Conservation (phyloP, 2,329 filamentous ascomycete species). For the Fusarium coffeatum region DNA sequence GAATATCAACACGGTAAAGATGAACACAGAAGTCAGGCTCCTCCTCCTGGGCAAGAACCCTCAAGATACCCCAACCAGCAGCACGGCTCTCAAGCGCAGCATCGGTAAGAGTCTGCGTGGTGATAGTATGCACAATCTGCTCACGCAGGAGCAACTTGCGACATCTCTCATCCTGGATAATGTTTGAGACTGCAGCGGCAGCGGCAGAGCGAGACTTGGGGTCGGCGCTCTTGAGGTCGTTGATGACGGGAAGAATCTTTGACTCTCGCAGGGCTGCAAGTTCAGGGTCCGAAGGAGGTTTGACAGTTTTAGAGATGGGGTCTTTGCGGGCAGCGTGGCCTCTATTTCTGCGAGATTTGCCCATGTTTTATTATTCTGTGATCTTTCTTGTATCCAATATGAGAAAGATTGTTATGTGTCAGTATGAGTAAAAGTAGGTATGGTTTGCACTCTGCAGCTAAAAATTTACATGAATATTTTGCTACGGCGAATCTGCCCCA, state of each 20-base stretch:
- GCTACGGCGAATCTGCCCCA: conserved; percentile 37
- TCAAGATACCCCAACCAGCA: conserved; percentile 75
- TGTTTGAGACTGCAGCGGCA: conserved; percentile 69
- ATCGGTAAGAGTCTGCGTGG: conserved; percentile 74
- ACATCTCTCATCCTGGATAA: conserved; percentile 70
- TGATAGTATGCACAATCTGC: conserved; percentile 71
- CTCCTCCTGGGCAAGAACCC: conserved; percentile 70
- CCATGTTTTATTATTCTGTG: conserved; percentile 58
- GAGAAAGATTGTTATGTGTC: not conserved
- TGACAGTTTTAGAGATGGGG: conserved; percentile 68
- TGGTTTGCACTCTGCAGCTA: not conserved
- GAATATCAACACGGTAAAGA: conserved; percentile 69
- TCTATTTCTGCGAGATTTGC: conserved; percentile 68
- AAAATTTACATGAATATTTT: conserved; percentile 41
- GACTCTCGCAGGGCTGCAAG: conserved; percentile 71
- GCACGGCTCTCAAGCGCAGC: conserved; percentile 70
- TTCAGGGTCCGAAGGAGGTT: conserved; percentile 72
- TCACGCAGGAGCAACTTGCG: conserved; percentile 74
- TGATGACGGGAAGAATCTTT: conserved; percentile 72
- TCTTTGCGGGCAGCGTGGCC: conserved; percentile 62
- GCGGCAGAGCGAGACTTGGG: conserved; percentile 69
- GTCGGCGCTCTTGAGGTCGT: conserved; percentile 69
- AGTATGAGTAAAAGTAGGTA: not conserved
- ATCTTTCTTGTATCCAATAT: not conserved
- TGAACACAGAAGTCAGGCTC: conserved; percentile 75